phyloP scores from a whole-genome alignment of 2,329 filamentous ascomycete genomes.

The Nothophoma quercina region DNA sequence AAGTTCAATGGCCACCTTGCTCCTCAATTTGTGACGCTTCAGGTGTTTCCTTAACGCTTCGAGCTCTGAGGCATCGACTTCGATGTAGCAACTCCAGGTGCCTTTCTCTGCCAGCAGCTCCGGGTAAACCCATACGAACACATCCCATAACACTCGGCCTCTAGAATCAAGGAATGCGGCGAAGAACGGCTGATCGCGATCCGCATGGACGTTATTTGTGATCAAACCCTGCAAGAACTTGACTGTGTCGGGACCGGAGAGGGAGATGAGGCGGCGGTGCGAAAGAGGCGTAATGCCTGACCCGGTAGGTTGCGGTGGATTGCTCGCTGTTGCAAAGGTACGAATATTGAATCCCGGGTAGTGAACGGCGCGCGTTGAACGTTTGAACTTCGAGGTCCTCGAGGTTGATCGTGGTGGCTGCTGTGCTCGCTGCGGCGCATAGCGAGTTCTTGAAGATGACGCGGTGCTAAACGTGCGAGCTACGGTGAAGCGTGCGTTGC shows the following conservation, averaged over 20 bases:
- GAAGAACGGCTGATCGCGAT: slow-evolving; percentile 61
- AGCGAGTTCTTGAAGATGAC: slow-evolving; percentile 9
- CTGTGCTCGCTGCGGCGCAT: neutral
- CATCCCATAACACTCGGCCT: slow-evolving; percentile 85
- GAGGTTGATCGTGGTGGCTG: neutral
- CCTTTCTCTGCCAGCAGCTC: slow-evolving; percentile 30
- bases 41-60: slow-evolving; percentile 73
- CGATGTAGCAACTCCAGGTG: slow-evolving; percentile 74
- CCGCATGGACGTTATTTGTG: slow-evolving; percentile 72
- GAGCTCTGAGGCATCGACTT: slow-evolving; percentile 77
- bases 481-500: slow-evolving; percentile 7
- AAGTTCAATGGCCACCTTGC: slow-evolving; percentile 73
- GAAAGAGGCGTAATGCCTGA: slow-evolving; percentile 65
- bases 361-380: neutral
- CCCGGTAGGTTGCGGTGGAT: slow-evolving; percentile 43
- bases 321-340: slow-evolving; percentile 13
- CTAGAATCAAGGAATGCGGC: slow-evolving; percentile 82
- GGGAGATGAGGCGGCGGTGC: slow-evolving; percentile 79
- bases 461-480: slow-evolving; percentile 19
- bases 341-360: neutral
- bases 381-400: neutral
- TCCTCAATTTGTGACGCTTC: slow-evolving; percentile 83
- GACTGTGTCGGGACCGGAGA: slow-evolving; percentile 79
- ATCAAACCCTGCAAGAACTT: slow-evolving; percentile 89
- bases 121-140: slow-evolving; percentile 75